Percentiles rank a stretch among this genome's conserved stretches.
Conservation (phyloP, 1,284 basidiomycete genomes). For the Ceratobasidium theobromae region DNA sequence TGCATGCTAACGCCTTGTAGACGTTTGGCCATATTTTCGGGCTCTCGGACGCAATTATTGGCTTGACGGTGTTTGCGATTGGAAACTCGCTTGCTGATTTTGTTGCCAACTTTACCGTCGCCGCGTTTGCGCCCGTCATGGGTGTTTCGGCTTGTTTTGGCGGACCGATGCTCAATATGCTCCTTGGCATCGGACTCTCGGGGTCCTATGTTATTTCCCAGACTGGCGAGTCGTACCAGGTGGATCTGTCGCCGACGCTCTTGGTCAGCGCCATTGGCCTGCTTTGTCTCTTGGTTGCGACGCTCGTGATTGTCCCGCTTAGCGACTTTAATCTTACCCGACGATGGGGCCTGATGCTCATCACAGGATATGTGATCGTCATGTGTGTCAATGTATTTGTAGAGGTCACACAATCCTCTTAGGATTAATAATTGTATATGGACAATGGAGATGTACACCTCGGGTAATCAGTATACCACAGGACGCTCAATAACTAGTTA, state of each 20-base stretch:
- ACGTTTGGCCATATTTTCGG: conserved; percentile 92
- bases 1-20: conserved; percentile 47
- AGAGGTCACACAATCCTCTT: conserved; percentile 49
- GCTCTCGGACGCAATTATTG: conserved; percentile 95
- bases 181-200: conserved; percentile 83
- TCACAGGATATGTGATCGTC: conserved; percentile 68
- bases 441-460: conserved; percentile 25
- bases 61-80: conserved; percentile 92
- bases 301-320: conserved; percentile 81
- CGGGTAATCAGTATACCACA: conserved; percentile 9
- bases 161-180: conserved; percentile 95
- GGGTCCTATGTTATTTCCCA: conserved; percentile 71
- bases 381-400: conserved; percentile 76
- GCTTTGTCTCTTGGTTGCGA: conserved; percentile 69
- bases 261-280: conserved; percentile 81
- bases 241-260: conserved; percentile 81
- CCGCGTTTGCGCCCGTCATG: conserved; percentile 86
- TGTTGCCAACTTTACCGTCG: conserved; percentile 94
- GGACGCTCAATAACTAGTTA: conserved; percentile 20
- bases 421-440: conserved; percentile 28
- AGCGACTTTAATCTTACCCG: conserved; percentile 81
- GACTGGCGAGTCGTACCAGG: conserved; percentile 59
- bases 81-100: conserved; percentile 96
- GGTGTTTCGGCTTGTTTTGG: conserved; percentile 93
- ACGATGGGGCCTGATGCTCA: conserved; percentile 77